Evolutionary conservation across 208 protist species (phyloP), one percentile per base, ranked within the genome.

Genomic region (Trypanosoma melophagium): DNA sequence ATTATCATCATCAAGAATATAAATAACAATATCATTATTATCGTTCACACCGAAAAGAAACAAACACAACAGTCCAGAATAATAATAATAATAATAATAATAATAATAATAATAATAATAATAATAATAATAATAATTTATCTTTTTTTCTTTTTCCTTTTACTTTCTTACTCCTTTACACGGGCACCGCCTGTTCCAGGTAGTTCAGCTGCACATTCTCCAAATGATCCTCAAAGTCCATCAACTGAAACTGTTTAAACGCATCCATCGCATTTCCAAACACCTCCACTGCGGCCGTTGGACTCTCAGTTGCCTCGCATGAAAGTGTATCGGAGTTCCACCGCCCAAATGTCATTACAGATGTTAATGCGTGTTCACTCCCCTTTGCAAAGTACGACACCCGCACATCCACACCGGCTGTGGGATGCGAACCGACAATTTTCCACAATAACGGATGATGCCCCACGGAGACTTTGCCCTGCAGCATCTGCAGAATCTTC

Each of bases 151-250:
- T 53, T 60, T 13, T 63, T 12, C 16, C 58, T 35, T 47, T 19
- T 25, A 12, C 53, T 49, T 19, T 45, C 19, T 53, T 7, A 12
- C 53, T 19, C 25, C 4, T 28, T 25, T 89, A 79, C 12, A 71
- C 65, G 3, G 60, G 40, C 45, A 91, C 66, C 2, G 80, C 74
- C 77, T 95, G 89, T 60, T 89, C 83, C 19, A 93, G 58, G 63
- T 92, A 95, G 61, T 89, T 84, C 17, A 91, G 31, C 45, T 85
- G 77, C 49, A 86, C 83, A 51, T 88, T 80, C 72, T 95, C 87
- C 50, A 95, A 68, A 67, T 95, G 90, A 54, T 95, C 87, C 64
- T 95, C 90, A 51, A 95, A 89, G 79, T 95, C 90, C 1, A 86
- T 71, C 5, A 95, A 61, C 35, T 81, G 80, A 74, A 88, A 89